Evolutionary conservation across 2,329 filamentous ascomycete genomes (phyloP).

Genomic region (Lasiodiplodia hormozganensis): DNA sequence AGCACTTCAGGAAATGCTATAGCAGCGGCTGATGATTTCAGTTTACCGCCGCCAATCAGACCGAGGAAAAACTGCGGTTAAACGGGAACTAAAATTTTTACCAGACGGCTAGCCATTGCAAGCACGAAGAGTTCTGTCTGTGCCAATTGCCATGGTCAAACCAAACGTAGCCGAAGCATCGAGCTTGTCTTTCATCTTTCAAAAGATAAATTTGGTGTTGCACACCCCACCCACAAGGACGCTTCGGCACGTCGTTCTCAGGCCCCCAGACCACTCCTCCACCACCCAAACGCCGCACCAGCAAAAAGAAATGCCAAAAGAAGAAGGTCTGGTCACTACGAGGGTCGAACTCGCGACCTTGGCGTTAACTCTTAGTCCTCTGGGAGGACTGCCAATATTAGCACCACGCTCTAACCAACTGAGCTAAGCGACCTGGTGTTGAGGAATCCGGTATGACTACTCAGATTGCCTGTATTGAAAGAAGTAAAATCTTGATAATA

Average conservation of each 20-base stretch:
- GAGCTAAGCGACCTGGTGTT: not conserved
- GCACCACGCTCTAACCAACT: conserved; percentile 1
- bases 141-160: not conserved
- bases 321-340: conserved; percentile 1
- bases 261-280: not conserved
- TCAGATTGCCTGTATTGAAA: too few relatives aligned
- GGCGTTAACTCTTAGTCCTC: not conserved
- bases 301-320: not conserved
- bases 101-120: not conserved
- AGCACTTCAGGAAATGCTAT: too few relatives aligned
- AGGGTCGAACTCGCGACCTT: conserved; percentile 1
- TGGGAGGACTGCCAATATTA: not conserved
- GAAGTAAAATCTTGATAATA: too few relatives aligned
- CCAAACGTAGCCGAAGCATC: not conserved
- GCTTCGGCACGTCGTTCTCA: not conserved
- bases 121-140: not conserved
- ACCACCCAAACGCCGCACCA: not conserved
- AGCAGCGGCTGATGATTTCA: not conserved
- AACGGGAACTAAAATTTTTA: not conserved
- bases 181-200: not conserved
- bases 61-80: not conserved
- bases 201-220: not conserved
- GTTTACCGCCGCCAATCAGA: not conserved
- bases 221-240: not conserved
- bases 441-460: not conserved